Percentiles rank a stretch among this genome's conserved stretches.
Evolutionary conservation across 1,139 yeast species (phyloP).

Genomic region (Saccharomycopsis hybrid): DNA sequence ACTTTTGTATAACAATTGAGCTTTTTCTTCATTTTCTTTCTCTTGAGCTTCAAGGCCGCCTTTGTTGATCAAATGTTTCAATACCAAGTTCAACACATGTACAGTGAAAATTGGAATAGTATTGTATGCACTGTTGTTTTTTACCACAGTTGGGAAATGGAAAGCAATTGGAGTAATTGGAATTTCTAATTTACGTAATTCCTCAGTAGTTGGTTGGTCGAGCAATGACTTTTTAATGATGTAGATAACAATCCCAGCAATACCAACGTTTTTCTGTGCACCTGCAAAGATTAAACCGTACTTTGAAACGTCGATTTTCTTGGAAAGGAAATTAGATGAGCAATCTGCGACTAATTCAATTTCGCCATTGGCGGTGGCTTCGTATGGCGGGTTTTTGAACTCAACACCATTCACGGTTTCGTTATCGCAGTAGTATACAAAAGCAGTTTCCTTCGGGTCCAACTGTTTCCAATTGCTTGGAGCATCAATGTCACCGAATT

Average conservation of each 20-base stretch:
- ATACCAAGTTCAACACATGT: constrained; percentile 75
- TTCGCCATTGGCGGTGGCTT: constrained; percentile 48
- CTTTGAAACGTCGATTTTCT: constrained; percentile 70
- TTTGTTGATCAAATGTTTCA: constrained; percentile 46
- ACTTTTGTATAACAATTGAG: constrained; percentile 52
- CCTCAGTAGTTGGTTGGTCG: constrained; percentile 59
- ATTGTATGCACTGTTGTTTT: constrained; percentile 88
- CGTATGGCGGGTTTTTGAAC: constrained; percentile 50
- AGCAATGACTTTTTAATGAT: constrained; percentile 77
- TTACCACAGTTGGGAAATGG: constrained; percentile 79
- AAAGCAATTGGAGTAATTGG: constrained; percentile 86
- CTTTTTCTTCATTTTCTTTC: constrained; percentile 51
- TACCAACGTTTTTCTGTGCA: constrained; percentile 94
- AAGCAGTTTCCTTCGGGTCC: constrained; percentile 56
- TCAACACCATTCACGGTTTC: constrained; percentile 96
- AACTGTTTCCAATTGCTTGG: constrained; percentile 53
- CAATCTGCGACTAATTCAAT: constrained; percentile 87
- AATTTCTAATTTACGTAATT: constrained; percentile 49
- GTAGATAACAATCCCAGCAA: constrained; percentile 90
- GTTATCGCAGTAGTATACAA: constrained; percentile 86
- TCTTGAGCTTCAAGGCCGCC: constrained; percentile 64
- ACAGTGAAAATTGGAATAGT: constrained; percentile 91
- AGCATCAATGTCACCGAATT: constrained; percentile 65
- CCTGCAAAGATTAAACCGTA: constrained; percentile 93
- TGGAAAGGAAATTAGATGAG: constrained; percentile 88